Evolutionary conservation across 1,284 basidiomycete genomes (phyloP).

Genomic region (Pascua sp.): DNA sequence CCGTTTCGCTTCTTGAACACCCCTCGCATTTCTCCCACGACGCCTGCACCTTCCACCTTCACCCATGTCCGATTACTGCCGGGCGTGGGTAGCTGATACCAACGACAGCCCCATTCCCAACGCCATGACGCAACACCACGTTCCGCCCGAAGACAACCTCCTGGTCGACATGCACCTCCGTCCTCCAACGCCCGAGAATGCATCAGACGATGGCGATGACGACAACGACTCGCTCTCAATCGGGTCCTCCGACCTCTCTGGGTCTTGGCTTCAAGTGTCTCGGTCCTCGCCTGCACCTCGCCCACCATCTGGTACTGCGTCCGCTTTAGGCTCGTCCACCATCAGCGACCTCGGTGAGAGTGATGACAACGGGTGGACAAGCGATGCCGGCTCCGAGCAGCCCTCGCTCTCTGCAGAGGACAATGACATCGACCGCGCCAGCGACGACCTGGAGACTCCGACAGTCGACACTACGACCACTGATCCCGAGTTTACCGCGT

Average conservation of each 20-base stretch:
- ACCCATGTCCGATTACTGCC: conserved; percentile 16
- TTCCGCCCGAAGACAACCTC: background rate
- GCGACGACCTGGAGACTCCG: conserved; percentile 1
- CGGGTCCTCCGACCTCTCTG: conserved; percentile 12
- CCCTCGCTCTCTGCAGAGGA: background rate
- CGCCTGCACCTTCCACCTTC: background rate
- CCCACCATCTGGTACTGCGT: conserved; percentile 1
- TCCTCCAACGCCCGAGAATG: background rate
- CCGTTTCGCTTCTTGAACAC: background rate
- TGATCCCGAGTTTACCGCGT: conserved; percentile 1
- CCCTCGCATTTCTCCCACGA: background rate
- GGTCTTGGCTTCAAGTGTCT: conserved; percentile 11
- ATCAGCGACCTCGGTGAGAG: conserved; percentile 13
- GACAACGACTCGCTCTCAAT: conserved; percentile 12
- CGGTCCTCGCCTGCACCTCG: background rate
- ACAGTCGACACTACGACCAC: background rate
- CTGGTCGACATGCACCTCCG: background rate
- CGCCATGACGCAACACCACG: background rate
- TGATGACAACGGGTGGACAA: conserved; percentile 5
- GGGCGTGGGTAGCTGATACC: conserved; percentile 12
- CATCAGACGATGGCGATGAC: conserved; percentile 6
- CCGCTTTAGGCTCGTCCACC: conserved; percentile 8
- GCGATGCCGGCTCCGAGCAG: conserved; percentile 1
- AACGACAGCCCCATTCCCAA: background rate
- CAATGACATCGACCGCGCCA: background rate